Evolutionary conservation across 2,329 filamentous ascomycete genomes (phyloP).

Genomic region (Aspergillus vadensis): DNA sequence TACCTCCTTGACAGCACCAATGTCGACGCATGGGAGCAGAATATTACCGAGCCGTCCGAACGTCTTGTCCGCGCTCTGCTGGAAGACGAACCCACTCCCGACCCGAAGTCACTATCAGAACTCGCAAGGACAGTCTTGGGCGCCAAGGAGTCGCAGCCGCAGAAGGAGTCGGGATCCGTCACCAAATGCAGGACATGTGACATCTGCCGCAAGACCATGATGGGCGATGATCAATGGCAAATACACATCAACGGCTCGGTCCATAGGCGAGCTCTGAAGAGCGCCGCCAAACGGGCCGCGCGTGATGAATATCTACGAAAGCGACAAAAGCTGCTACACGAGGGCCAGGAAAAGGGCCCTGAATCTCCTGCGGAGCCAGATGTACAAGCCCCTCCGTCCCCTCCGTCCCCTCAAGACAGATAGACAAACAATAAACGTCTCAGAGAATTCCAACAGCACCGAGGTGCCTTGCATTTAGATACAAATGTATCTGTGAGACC

Average conservation of each 20-base stretch:
- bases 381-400: neutral
- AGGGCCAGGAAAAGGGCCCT: conserved; percentile 3
- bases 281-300: conserved; percentile 31
- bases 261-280: conserved; percentile 61
- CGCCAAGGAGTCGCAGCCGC: conserved; percentile 56
- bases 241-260: conserved; percentile 57
- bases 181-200: conserved; percentile 64
- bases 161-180: conserved; percentile 48
- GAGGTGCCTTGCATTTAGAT: neutral
- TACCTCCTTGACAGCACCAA: conserved; percentile 83
- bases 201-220: conserved; percentile 62
- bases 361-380: conserved; percentile 10
- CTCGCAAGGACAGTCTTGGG: conserved; percentile 60
- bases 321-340: conserved; percentile 16
- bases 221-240: conserved; percentile 60
- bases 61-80: conserved; percentile 67
- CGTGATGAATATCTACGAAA: conserved; percentile 37
- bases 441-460: neutral
- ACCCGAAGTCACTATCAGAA: conserved; percentile 59
- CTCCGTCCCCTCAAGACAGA: neutral
- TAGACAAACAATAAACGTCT: conserved; percentile 1
- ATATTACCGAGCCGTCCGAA: conserved; percentile 68
- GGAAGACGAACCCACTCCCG: conserved; percentile 55
- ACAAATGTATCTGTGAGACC: neutral
- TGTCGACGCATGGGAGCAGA: conserved; percentile 59